Evolutionary conservation across 768 basidiomycete species (phyloP).

Genomic region (Podaxis mareebaensis): DNA sequence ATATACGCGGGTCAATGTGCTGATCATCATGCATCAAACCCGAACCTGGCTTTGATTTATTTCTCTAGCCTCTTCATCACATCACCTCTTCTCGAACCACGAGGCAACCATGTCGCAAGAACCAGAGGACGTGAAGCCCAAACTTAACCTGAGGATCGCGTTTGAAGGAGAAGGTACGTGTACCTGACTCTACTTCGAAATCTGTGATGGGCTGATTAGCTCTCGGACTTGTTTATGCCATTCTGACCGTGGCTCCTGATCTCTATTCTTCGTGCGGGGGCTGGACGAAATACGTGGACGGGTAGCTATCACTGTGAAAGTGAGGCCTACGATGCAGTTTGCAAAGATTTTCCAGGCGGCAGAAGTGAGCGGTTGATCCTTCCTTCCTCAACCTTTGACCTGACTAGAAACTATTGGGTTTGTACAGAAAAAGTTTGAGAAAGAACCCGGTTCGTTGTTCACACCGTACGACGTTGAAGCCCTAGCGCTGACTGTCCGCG

Average conservation of each 20-base stretch:
- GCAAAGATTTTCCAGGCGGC: slow-evolving; percentile 67
- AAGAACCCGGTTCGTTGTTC: slow-evolving; percentile 47
- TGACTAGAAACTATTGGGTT: slow-evolving; percentile 6
- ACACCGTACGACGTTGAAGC: neutral
- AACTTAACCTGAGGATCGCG: slow-evolving; percentile 59
- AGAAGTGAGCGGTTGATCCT: slow-evolving; percentile 44
- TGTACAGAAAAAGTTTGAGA: slow-evolving; percentile 56
- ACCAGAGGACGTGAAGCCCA: slow-evolving; percentile 59
- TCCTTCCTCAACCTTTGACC: neutral
- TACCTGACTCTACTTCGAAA: slow-evolving; percentile 27
- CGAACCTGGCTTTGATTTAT: neutral
- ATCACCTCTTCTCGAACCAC: neutral
- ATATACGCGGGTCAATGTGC: too few relatives aligned
- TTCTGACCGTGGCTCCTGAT: too few relatives aligned
- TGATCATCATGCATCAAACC: neutral
- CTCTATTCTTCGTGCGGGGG: neutral
- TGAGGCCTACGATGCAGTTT: slow-evolving; percentile 63
- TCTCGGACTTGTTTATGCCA: neutral
- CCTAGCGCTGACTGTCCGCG: neutral
- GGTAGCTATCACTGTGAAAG: slow-evolving; percentile 66
- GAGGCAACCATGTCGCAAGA: slow-evolving; percentile 44
- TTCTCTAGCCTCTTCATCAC: neutral
- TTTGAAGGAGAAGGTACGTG: slow-evolving; percentile 61
- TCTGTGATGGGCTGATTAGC: neutral
- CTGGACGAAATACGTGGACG: neutral